A percentile compares a stretch with the other conserved stretches of the same genome.
Evolutionary conservation across 495 filamentous ascomycete genomes (phyloP).

Genomic region (Hypoxylon rickii): DNA sequence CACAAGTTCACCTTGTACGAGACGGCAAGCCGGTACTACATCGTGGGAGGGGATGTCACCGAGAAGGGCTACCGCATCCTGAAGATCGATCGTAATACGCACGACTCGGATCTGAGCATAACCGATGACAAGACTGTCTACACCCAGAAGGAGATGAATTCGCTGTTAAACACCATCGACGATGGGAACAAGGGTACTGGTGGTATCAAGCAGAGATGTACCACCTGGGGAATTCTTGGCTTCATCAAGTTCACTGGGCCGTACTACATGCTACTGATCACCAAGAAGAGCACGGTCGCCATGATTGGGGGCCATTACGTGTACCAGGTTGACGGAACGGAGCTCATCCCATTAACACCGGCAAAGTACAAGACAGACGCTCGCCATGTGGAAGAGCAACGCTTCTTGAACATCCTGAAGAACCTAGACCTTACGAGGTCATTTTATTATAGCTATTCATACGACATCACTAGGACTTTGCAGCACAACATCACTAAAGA

Average conservation of each 20-base stretch:
- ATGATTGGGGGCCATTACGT: slow-evolving; percentile 96
- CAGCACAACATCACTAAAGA: slow-evolving; percentile 91
- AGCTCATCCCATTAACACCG: slow-evolving; percentile 81
- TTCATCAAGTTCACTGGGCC: slow-evolving; percentile 95
- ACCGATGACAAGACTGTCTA: slow-evolving; percentile 95
- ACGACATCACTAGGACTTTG: slow-evolving; percentile 90
- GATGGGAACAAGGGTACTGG: slow-evolving; percentile 91
- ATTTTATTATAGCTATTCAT: slow-evolving; percentile 99
- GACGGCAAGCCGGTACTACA: slow-evolving; percentile 88
- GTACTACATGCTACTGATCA: slow-evolving; percentile 98
- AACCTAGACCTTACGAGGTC: slow-evolving; percentile 87
- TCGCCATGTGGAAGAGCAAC: slow-evolving; percentile 81
- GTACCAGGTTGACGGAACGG: slow-evolving; percentile 95
- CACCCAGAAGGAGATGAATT: slow-evolving; percentile 88
- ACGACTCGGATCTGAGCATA: slow-evolving; percentile 78
- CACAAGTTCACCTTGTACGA: slow-evolving; percentile 96
- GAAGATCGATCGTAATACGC: slow-evolving; percentile 89
- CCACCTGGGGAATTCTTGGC: slow-evolving; percentile 89
- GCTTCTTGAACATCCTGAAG: slow-evolving; percentile 85
- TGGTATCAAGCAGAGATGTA: slow-evolving; percentile 88
- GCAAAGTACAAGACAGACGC: slow-evolving; percentile 75
- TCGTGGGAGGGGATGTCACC: slow-evolving; percentile 87
- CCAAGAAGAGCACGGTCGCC: slow-evolving; percentile 92
- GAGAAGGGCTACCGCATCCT: slow-evolving; percentile 88
- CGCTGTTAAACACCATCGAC: slow-evolving; percentile 90